phyloP scores from a whole-genome alignment of 2,329 filamentous ascomycete genomes.

The Talaromyces albobiverticillius region DNA sequence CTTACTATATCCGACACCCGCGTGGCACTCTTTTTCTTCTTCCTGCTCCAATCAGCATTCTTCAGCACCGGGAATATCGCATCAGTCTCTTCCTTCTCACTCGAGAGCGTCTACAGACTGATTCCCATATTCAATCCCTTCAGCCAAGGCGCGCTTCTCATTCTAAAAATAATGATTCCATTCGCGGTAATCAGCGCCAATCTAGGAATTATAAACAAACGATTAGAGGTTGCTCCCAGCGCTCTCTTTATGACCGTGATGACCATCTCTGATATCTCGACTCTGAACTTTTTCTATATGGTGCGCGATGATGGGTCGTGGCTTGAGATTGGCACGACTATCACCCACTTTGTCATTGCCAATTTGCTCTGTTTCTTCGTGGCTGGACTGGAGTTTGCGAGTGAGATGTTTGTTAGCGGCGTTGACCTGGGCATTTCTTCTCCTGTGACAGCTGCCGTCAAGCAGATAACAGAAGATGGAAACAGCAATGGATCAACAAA shows the following conservation, averaged over 20 bases:
- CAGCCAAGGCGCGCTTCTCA: constrained; percentile 78
- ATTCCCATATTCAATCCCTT: constrained; percentile 93
- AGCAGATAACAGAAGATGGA: background rate
- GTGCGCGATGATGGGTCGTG: constrained; percentile 95
- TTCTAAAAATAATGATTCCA: constrained; percentile 88
- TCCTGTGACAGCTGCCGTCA: background rate
- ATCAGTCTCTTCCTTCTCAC: constrained; percentile 86
- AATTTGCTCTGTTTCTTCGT: constrained; percentile 89
- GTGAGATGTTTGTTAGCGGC: constrained; percentile 76
- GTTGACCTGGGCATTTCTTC: constrained; percentile 54
- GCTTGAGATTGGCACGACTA: constrained; percentile 96
- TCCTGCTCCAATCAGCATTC: constrained; percentile 89
- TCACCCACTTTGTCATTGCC: constrained; percentile 92
- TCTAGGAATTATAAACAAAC: constrained; percentile 84
- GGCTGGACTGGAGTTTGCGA: constrained; percentile 78
- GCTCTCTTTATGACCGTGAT: constrained; percentile 94
- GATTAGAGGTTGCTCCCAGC: constrained; percentile 78
- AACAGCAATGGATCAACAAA: background rate
- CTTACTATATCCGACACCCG: constrained; percentile 80
- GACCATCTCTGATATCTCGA: constrained; percentile 85
- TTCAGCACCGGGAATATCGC: constrained; percentile 97
- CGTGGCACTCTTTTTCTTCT: constrained; percentile 91
- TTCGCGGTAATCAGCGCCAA: constrained; percentile 92
- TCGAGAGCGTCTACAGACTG: constrained; percentile 84
- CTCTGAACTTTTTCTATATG: constrained; percentile 95